Base-by-base conservation (phyloP, 495 filamentous ascomycete species). In the Platismatia glauca region DNA sequence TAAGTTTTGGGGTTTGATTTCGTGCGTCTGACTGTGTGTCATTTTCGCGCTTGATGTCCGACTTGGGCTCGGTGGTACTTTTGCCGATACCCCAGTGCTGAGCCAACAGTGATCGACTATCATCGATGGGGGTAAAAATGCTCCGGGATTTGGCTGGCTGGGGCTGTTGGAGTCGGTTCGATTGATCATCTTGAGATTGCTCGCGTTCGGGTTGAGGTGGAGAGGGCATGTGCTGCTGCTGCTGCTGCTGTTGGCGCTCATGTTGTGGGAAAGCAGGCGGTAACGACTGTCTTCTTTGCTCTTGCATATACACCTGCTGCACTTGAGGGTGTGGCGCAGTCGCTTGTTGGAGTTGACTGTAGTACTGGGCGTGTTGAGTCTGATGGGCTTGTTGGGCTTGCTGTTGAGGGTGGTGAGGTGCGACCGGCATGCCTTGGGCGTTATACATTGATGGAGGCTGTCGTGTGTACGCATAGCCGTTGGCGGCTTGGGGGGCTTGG, bases 71-170 rank as follows among this genome's bases (percentile, higher is more conserved):
- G 38, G 68, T 72, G 41, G 70, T 84, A 68, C 65, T 81, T 63
- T 63, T 79, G 66, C 70, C 78, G 15, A 73, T 77, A 46, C 89
- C 90, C 70, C 94, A 88, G 74, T 96, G 90, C 60, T 90, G 88
- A 18, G 89, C 89, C 29, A 97, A 77, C 65, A 96, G 85, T 8
- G 94, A 97, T 53, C 89, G 83, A 62, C 86, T 89, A 70, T 96
- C 93, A 67, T 96, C 94, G 61, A 97, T 95, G 3, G 94, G 94
- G 1, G 94, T 98, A 68, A 96, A 97, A 59, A 97, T 97, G 73
- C 91, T 96, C 61, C 91, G 86, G 11, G 88, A 88, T 72, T 93
- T 92, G 24, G 85, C 84, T 18, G 86, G 82, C n/a, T 89, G 74
- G 31, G 89, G 87, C 70, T 90, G 92, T 27, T 78, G 79, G 75